Evolutionary conservation across 2,329 filamentous ascomycete species (phyloP).

Genomic region (Berkeleyomyces rouxiae): DNA sequence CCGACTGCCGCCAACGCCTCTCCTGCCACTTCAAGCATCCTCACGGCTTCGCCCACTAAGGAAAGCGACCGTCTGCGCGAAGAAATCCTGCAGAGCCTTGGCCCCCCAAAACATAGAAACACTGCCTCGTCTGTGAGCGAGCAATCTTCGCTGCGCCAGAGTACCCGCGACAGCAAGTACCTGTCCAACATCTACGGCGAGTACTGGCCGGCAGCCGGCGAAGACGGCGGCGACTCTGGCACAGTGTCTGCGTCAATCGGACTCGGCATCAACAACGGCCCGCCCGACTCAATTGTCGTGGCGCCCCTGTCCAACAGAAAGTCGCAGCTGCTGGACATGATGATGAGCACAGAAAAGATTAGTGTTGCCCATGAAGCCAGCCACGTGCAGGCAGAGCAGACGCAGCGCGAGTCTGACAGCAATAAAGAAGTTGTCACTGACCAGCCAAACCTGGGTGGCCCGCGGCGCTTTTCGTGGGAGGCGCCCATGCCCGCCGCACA

Average conservation of each 20-base stretch:
- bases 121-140: not conserved
- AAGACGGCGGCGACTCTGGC: not conserved
- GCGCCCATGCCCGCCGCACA: not conserved
- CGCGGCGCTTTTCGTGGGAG: constrained; percentile 12
- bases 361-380: constrained; percentile 5
- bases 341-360: constrained; percentile 3
- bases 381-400: not conserved
- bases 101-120: constrained; percentile 22
- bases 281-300: not conserved
- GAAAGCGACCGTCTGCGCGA: constrained; percentile 57
- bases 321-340: not conserved
- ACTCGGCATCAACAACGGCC: not conserved
- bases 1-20: constrained; percentile 1
- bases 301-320: not conserved
- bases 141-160: constrained; percentile 2
- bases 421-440: constrained; percentile 1
- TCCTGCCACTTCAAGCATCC: constrained; percentile 6
- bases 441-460: not conserved
- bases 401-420: not conserved
- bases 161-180: constrained; percentile 41
- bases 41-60: constrained; percentile 36
- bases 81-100: constrained; percentile 58
- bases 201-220: constrained; percentile 38
- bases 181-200: constrained; percentile 50
- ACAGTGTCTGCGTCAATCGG: not conserved